Conservation (phyloP, 2,329 filamentous ascomycete genomes). For the Escovopsis sp. region DNA sequence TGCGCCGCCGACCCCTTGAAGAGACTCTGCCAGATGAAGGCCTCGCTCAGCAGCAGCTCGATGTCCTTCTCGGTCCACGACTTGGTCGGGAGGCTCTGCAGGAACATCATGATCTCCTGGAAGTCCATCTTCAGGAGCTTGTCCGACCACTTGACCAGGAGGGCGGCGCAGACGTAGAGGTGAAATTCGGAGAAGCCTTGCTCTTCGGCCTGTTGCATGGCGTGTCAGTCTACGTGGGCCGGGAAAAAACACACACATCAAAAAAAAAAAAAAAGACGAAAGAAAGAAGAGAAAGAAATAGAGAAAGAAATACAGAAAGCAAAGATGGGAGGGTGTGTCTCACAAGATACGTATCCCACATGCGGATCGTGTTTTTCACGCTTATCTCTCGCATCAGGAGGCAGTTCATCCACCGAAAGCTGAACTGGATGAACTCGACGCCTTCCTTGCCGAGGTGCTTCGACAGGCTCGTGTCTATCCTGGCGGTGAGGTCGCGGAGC, state of each 20-base stretch:
- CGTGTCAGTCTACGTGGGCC: too few relatives aligned
- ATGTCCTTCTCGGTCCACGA: slow-evolving; percentile 98
- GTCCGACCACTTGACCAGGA: slow-evolving; percentile 95
- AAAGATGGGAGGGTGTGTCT: slow-evolving; percentile 18
- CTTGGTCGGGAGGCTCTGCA: slow-evolving; percentile 84
- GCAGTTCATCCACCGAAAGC: slow-evolving; percentile 99
- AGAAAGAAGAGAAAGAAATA: too few relatives aligned
- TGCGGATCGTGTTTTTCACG: slow-evolving; percentile 89
- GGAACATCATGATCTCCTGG: slow-evolving; percentile 97
- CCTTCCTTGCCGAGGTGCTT: slow-evolving; percentile 83
- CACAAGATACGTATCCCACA: slow-evolving; percentile 99
- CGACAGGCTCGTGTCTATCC: slow-evolving; percentile 73
- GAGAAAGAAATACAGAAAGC: background rate
- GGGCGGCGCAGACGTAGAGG: slow-evolving; percentile 93
- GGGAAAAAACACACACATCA: too few relatives aligned
- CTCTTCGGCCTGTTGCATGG: slow-evolving; percentile 63
- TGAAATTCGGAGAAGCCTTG: slow-evolving; percentile 98
- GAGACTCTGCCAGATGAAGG: slow-evolving; percentile 96
- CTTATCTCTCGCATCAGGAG: slow-evolving; percentile 95
- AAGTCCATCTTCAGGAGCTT: slow-evolving; percentile 96
- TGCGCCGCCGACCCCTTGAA: slow-evolving; percentile 93
- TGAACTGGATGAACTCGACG: slow-evolving; percentile 98
- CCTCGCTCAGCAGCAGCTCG: slow-evolving; percentile 85
- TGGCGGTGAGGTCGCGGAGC: slow-evolving; percentile 73
- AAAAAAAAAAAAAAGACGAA: too few relatives aligned